Conservation (phyloP, 352 stramenopile genomes). For the Phytophthora hibernalis region DNA sequence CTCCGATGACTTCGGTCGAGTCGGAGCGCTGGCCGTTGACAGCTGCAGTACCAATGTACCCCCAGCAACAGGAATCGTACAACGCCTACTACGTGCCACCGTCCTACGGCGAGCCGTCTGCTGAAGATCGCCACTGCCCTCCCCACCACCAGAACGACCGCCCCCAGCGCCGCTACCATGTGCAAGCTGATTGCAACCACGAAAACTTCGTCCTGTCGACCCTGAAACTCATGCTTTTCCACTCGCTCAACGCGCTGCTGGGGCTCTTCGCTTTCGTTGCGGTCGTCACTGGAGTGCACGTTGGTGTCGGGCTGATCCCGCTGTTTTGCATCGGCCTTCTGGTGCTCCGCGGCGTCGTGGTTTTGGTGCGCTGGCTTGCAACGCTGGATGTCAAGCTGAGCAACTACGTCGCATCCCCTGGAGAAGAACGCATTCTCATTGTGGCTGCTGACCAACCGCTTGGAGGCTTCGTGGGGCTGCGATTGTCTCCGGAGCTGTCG, state of each 20-base stretch:
- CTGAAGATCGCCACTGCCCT: conserved; percentile 28
- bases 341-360: conserved; percentile 61
- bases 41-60: conserved; percentile 17
- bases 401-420: conserved; percentile 59
- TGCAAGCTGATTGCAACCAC: conserved; percentile 5
- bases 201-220: conserved; percentile 45
- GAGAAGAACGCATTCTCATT: conserved; percentile 56
- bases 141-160: conserved; percentile 28
- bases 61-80: conserved; percentile 17
- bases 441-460: conserved; percentile 46
- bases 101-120: conserved; percentile 21
- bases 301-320: conserved; percentile 55
- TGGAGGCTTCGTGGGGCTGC: conserved; percentile 42
- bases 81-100: conserved; percentile 46
- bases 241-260: conserved; percentile 66
- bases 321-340: conserved; percentile 72
- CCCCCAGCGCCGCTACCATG: conserved; percentile 24
- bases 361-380: conserved; percentile 53
- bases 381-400: conserved; percentile 68
- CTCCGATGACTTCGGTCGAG: conserved; percentile 20
- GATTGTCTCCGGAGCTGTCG: conserved; percentile 55
- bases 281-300: conserved; percentile 48
- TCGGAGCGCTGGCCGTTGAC: conserved; percentile 34
- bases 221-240: conserved; percentile 65
- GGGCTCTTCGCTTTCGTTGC: conserved; percentile 56